phyloP scores from a whole-genome alignment of 1,284 basidiomycete species.

The Hymenochaete sp. region DNA sequence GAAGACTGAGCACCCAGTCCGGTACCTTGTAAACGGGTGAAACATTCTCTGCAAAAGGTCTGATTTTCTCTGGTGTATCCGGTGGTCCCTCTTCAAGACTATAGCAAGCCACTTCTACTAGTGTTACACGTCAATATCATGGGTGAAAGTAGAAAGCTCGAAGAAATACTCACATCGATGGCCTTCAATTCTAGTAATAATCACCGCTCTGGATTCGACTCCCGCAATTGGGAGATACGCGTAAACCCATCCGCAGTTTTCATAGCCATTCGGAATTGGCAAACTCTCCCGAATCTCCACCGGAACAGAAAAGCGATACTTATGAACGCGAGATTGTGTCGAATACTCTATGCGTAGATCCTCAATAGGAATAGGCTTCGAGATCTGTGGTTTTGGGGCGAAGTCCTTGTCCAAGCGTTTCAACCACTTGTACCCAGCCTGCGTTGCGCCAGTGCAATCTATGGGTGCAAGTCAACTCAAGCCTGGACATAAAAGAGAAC shows the following conservation, averaged over 20 bases:
- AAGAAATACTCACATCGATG: slow-evolving; percentile 12
- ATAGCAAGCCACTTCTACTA: no score
- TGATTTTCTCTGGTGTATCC: no score
- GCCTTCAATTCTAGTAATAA: slow-evolving; percentile 13
- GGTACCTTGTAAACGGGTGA: no score
- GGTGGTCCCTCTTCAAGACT: no score
- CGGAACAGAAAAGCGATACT: slow-evolving; percentile 13
- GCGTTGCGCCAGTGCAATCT: slow-evolving; percentile 18
- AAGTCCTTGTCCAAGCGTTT: slow-evolving; percentile 1
- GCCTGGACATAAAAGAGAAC: neutral
- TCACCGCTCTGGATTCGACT: slow-evolving; percentile 7
- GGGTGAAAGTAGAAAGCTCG: neutral
- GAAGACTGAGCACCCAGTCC: neutral
- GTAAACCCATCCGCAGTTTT: slow-evolving; percentile 13
- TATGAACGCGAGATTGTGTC: slow-evolving; percentile 3
- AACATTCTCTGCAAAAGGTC: no score
- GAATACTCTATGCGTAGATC: slow-evolving; percentile 12
- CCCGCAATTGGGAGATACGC: slow-evolving; percentile 13
- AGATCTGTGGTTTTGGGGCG: neutral
- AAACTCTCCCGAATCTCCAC: slow-evolving; percentile 10
- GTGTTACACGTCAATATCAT: no score
- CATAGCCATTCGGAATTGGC: slow-evolving; percentile 15
- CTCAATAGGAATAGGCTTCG: neutral
- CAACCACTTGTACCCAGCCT: slow-evolving; percentile 18
- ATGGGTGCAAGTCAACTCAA: neutral